Evolutionary conservation across 805 yeast species (phyloP).

Genomic region (Kodamaea neixiangensis): DNA sequence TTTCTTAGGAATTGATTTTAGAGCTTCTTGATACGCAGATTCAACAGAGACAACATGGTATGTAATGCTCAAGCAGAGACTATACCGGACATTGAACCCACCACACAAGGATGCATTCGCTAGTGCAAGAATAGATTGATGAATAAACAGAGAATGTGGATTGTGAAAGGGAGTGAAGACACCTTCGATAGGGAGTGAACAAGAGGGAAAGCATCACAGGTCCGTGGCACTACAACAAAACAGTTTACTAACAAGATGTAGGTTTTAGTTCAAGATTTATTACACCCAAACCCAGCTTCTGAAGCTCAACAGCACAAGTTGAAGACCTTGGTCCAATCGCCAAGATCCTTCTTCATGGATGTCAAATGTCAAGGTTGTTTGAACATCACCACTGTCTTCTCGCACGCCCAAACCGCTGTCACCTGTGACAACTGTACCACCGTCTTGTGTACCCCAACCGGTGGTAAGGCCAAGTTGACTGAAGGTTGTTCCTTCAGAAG

Average conservation of each 20-base stretch:
- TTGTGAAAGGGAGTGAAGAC: too few relatives aligned
- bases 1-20: slow-evolving; percentile 9
- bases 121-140: neutral
- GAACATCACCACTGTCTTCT: slow-evolving; percentile 98
- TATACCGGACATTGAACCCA: neutral
- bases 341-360: slow-evolving; percentile 99
- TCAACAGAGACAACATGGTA: slow-evolving; percentile 19
- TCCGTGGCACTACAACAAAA: neutral
- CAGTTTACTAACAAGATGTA: slow-evolving; percentile 21
- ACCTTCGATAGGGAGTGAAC: too few relatives aligned
- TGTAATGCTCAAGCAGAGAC: slow-evolving; percentile 6
- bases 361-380: slow-evolving; percentile 99
- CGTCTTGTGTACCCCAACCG: slow-evolving; percentile 98
- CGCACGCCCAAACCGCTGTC: slow-evolving; percentile 99
- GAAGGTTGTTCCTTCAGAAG: slow-evolving; percentile 99
- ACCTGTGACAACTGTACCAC: slow-evolving; percentile 99
- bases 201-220: neutral
- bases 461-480: slow-evolving; percentile 99
- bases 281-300: slow-evolving; percentile 96
- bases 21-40: slow-evolving; percentile 7
- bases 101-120: neutral
- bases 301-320: slow-evolving; percentile 97
- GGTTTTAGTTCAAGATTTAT: slow-evolving; percentile 99
- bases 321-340: slow-evolving; percentile 95
- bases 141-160: neutral